A percentile compares a stretch with the other conserved stretches of the same genome.
phyloP scores from a whole-genome alignment of 768 basidiomycete genomes.

The Russula lepida region DNA sequence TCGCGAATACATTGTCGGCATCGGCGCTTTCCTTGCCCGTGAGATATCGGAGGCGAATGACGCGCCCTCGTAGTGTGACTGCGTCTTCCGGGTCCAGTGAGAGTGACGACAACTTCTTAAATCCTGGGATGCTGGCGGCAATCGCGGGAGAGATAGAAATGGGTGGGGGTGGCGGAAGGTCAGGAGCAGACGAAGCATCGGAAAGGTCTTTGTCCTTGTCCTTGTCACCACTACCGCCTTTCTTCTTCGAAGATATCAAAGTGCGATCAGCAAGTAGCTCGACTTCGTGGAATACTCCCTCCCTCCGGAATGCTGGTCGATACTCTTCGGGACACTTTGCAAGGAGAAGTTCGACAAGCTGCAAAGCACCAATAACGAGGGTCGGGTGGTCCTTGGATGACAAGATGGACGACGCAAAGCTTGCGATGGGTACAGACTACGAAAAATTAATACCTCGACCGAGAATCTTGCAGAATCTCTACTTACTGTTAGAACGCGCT shows the following conservation, averaged over 20 bases:
- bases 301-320: conserved; percentile 81
- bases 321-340: conserved; percentile 79
- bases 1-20: conserved; percentile 54
- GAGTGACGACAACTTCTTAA: conserved; percentile 61
- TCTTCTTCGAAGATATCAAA: conserved; percentile 47
- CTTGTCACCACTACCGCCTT: conserved; percentile 38
- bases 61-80: conserved; percentile 83
- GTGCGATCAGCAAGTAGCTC: conserved; percentile 62
- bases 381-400: conserved; percentile 87
- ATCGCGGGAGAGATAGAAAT: conserved; percentile 36
- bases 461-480: neutral
- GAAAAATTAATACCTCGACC: neutral
- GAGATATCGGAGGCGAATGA: conserved; percentile 79
- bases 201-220: conserved; percentile 36
- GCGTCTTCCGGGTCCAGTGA: conserved; percentile 82
- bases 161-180: conserved; percentile 29
- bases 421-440: conserved; percentile 89
- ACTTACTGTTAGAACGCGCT: conserved; percentile 68
- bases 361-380: conserved; percentile 80
- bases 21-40: conserved; percentile 46
- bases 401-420: conserved; percentile 89
- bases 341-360: conserved; percentile 87
- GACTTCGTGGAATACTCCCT: conserved; percentile 95
- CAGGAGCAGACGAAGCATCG: conserved; percentile 34
- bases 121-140: conserved; percentile 42